Evolutionary conservation across 192 early-diverging fungal genomes (phyloP).

Genomic region (Lobosporangium transversale): DNA sequence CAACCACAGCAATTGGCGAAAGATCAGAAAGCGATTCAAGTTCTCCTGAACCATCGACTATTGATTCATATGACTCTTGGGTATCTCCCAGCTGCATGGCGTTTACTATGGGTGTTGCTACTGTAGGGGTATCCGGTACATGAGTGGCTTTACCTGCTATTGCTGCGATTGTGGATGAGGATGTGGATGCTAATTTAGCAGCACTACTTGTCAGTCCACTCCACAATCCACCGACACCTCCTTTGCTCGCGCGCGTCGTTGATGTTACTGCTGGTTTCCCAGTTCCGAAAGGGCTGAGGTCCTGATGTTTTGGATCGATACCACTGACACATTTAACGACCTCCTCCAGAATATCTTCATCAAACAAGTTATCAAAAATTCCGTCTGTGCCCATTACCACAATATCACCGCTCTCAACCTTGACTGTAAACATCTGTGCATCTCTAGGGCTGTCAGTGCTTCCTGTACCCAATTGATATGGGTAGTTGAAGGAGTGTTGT

Average conservation of each 20-base stretch:
- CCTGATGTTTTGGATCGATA: conserved; percentile 34
- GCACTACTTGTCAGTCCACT: conserved; percentile 34
- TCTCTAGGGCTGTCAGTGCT: conserved; percentile 82
- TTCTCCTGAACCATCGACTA: background rate
- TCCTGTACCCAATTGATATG: conserved; percentile 94
- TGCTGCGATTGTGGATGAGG: conserved; percentile 31
- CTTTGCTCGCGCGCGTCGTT: background rate
- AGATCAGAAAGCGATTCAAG: conserved; percentile 5
- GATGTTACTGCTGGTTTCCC: conserved; percentile 12
- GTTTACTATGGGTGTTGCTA: background rate
- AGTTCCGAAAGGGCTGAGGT: conserved; percentile 34
- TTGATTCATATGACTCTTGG: background rate
- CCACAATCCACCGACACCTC: conserved; percentile 43
- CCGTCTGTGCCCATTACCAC: conserved; percentile 94
- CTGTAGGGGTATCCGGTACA: background rate
- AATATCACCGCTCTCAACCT: conserved; percentile 92
- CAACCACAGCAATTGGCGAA: conserved; percentile 35
- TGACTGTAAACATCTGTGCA: conserved; percentile 84
- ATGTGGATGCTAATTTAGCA: conserved; percentile 31
- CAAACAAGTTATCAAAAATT: conserved; percentile 97
- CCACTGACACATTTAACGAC: conserved; percentile 57
- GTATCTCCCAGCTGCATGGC: background rate
- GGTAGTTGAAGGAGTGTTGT: conserved; percentile 99
- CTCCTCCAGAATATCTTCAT: conserved; percentile 95
- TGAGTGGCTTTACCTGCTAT: conserved; percentile 16